Conservation (phyloP, 2,329 filamentous ascomycete species). For the Monilinia fructicola region DNA sequence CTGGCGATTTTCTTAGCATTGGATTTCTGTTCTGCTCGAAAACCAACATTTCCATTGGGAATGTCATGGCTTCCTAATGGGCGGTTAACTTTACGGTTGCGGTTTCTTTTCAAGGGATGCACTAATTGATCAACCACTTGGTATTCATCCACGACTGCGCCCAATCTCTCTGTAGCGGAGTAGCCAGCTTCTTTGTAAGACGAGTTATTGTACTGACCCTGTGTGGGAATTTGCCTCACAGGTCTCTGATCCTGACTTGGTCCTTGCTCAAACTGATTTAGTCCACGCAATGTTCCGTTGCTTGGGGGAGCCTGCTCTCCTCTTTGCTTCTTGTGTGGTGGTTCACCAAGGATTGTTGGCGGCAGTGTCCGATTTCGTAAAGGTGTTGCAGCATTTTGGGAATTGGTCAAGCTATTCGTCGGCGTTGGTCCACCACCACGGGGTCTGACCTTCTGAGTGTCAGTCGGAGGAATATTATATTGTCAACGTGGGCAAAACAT, state of each 20-base stretch:
- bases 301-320: background rate
- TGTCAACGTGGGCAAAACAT: background rate
- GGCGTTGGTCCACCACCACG: background rate
- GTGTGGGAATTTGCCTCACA: conserved; percentile 1
- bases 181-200: background rate
- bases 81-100: background rate
- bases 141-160: background rate
- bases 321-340: conserved; percentile 4
- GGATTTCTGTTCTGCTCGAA: background rate
- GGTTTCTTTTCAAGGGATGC: background rate
- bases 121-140: conserved; percentile 3
- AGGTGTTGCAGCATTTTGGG: background rate
- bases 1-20: background rate
- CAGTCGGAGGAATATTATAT: background rate
- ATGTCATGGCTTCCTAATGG: background rate
- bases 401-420: background rate
- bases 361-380: background rate
- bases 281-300: background rate
- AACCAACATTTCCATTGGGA: background rate
- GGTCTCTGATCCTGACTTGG: conserved; percentile 3
- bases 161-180: background rate
- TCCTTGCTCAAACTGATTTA: conserved; percentile 3
- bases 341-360: background rate
- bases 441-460: conserved; percentile 1
- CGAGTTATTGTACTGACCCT: conserved; percentile 14